These are phyloP conservation scores for Xerocomellus intermedius DNA, from an alignment of 768 basidiomycete genomes.

Conservation along the genomic window DNA sequence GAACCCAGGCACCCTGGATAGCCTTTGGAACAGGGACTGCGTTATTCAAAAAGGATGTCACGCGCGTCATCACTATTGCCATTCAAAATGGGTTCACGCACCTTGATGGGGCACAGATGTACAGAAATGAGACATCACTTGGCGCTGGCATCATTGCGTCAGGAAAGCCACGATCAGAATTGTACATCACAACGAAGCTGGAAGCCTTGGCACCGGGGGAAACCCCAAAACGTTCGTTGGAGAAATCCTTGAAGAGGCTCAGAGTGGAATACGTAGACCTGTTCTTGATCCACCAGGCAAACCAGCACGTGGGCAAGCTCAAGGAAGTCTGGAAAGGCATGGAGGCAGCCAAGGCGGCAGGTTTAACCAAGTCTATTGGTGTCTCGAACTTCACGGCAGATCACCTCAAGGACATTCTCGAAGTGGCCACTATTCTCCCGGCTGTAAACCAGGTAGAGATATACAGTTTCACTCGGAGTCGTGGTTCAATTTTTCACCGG, in stretches of 20 bases:
- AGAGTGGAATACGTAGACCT: constrained; percentile 57
- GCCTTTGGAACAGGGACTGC: constrained; percentile 66
- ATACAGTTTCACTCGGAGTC: not conserved
- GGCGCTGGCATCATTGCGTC: constrained; percentile 51
- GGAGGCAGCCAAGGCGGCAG: constrained; percentile 51
- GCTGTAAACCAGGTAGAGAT: constrained; percentile 51
- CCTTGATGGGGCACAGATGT: constrained; percentile 63
- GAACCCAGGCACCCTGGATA: constrained; percentile 50
- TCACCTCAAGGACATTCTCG: constrained; percentile 44
- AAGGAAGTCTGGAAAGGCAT: constrained; percentile 58
- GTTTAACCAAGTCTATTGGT: constrained; percentile 44
- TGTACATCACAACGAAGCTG: constrained; percentile 67
- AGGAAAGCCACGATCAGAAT: constrained; percentile 48
- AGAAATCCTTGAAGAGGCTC: constrained; percentile 54
- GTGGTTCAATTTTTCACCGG: not conserved
- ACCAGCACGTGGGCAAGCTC: constrained; percentile 40
- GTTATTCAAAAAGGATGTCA: constrained; percentile 44
- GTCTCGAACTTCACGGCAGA: constrained; percentile 53
- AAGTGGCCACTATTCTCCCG: constrained; percentile 44
- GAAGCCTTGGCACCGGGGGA: constrained; percentile 33
- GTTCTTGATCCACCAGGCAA: constrained; percentile 58
- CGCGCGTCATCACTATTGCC: constrained; percentile 40
- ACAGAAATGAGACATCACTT: constrained; percentile 53
- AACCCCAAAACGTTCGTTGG: constrained; percentile 48
- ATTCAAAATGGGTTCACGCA: constrained; percentile 59